A percentile compares a stretch with the other conserved stretches of the same genome.
These are phyloP conservation scores for Cercospora sojina DNA, from an alignment of 2,329 filamentous ascomycete genomes.

Conservation along the genomic window DNA sequence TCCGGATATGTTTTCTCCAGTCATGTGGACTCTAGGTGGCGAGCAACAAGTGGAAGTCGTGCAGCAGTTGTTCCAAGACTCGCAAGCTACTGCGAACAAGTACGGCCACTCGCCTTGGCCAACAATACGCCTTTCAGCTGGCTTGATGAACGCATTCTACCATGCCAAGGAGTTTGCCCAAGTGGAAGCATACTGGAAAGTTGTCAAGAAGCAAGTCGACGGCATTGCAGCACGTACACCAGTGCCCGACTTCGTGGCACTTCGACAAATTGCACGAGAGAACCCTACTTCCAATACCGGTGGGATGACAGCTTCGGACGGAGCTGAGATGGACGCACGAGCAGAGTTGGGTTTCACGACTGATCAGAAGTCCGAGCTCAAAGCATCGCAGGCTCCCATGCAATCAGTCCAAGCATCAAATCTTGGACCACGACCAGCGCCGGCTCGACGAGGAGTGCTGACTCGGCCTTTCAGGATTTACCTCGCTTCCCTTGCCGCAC, in stretches of 20 bases:
- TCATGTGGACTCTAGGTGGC: conserved; percentile 11
- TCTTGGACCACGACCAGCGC: conserved; percentile 20
- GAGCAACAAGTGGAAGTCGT: conserved; percentile 43
- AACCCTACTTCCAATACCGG: neutral
- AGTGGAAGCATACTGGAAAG: conserved; percentile 66
- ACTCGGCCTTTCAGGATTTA: conserved; percentile 52
- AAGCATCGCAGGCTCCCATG: neutral
- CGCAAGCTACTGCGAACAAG: conserved; percentile 33
- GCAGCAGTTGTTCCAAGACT: conserved; percentile 57
- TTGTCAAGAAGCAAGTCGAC: conserved; percentile 57
- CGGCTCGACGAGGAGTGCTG: conserved; percentile 40
- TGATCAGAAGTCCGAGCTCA: neutral
- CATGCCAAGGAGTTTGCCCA: conserved; percentile 57
- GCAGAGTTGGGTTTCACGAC: conserved; percentile 23
- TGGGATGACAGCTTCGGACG: neutral
- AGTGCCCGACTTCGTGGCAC: conserved; percentile 24
- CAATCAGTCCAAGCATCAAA: neutral
- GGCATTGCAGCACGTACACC: conserved; percentile 29
- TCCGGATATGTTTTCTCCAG: conserved; percentile 4
- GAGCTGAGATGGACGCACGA: conserved; percentile 2
- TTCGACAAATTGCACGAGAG: neutral
- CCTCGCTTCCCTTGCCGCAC: conserved; percentile 52
- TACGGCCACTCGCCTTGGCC: conserved; percentile 8
- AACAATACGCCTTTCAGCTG: conserved; percentile 52
- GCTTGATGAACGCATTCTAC: conserved; percentile 67